phyloP scores from a whole-genome alignment of 2,329 filamentous ascomycete genomes.

The Diaporthe vexans region DNA sequence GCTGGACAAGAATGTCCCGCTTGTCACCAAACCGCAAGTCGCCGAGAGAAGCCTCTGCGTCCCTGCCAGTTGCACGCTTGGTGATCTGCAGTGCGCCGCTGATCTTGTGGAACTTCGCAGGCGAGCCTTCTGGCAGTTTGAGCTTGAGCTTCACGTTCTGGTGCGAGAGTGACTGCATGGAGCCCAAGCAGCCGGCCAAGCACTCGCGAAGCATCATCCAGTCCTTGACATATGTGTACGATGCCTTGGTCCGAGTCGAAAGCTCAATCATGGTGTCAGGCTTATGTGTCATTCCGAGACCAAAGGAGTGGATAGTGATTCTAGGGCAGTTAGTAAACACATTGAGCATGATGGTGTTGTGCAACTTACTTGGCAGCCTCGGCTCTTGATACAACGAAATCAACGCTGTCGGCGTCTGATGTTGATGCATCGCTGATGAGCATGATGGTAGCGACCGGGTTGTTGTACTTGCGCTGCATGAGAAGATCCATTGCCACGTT shows the following conservation, averaged over 20 bases:
- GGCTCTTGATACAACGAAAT: constrained; percentile 96
- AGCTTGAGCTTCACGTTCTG: constrained; percentile 98
- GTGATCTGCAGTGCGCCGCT: constrained; percentile 96
- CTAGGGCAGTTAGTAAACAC: constrained; percentile 58
- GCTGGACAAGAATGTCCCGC: constrained; percentile 90
- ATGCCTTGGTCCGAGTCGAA: constrained; percentile 94
- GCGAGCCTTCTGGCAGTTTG: constrained; percentile 93
- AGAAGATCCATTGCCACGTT: constrained; percentile 98
- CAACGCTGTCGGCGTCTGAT: constrained; percentile 93
- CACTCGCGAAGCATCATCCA: constrained; percentile 99
- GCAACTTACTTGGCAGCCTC: constrained; percentile 92
- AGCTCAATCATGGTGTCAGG: constrained; percentile 99
- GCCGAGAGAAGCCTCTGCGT: constrained; percentile 92
- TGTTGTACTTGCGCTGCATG: constrained; percentile 97
- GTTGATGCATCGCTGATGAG: constrained; percentile 98
- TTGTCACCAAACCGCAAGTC: constrained; percentile 97
- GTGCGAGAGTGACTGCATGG: constrained; percentile 94
- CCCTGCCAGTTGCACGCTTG: constrained; percentile 93
- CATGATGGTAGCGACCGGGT: constrained; percentile 94
- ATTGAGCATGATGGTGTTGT: neutral
- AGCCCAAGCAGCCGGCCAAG: constrained; percentile 90
- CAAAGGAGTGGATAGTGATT: constrained; percentile 96
- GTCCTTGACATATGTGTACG: constrained; percentile 98
- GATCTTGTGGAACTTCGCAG: constrained; percentile 98
- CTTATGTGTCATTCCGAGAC: constrained; percentile 95